Evolutionary conservation across 2,329 filamentous ascomycete species (phyloP), one percentile per base, ranked within the genome.

Genomic region (Aspergillus flavus): DNA sequence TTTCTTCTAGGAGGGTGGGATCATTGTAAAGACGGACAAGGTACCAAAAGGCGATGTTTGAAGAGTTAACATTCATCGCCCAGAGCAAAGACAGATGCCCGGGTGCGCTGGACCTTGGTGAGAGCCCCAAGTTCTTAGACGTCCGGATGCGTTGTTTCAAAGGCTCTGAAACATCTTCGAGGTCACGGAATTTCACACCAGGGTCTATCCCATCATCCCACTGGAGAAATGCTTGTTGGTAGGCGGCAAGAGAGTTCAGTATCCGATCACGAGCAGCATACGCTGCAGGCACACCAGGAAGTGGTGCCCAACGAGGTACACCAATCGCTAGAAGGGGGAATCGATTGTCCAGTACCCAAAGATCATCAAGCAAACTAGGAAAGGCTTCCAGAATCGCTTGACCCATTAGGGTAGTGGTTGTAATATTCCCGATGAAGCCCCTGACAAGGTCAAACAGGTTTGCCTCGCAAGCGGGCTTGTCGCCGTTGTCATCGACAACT

Each of bases 251-350:
- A 11, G 76, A 73, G 56, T 77, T 66, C 41, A 80, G 71, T 32
- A 84, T 68, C 54, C 79, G 76, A 32, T 76, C 75, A 12, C 83
- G 76, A 21, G 82, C 81, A 43, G 81, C 76, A 68, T 84, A 80
- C 11, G 85, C 83, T 32, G 77, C 74, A 4, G 81, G 81, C 12
- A 85, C 73, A 0, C 80, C 78, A 2, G 85, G 85, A 30, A 85
- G 76, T 4, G 86, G 86, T 21, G 83, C 72, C 79, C 84, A 86
- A 26, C 84, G 80, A 16, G 87, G 86, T 5, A 87, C 70, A 0
- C 87, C 87, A 11, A 84, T 78, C 3, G 85, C 77, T 32, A 90
- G 78, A 23, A 81, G 79, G 52, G 83, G 80, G 69, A 87, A 86
- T 6, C 82, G 83, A 23, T 76, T 73, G 66, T 89, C 86, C 64